Conservation (phyloP, 345 rosid species). For the Citrus australasica region DNA sequence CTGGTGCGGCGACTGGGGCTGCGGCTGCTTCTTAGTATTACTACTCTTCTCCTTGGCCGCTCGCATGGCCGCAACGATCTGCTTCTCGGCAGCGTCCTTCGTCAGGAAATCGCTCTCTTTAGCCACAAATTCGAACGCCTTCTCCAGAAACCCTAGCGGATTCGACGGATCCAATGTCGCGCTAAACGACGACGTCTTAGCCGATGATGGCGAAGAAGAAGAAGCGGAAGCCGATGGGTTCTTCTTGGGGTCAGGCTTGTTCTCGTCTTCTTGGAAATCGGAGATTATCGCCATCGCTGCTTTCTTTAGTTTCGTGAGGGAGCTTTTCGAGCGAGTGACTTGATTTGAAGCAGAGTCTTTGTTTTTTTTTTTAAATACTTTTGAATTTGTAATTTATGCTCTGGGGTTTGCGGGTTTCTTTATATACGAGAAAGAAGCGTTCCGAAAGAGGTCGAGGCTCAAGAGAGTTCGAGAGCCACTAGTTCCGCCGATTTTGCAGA, state of each 20-base stretch:
- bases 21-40: slow-evolving; percentile 26
- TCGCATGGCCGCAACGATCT: slow-evolving; percentile 52
- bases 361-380: no score
- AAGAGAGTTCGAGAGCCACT: slow-evolving; percentile 17
- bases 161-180: slow-evolving; percentile 58
- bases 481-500: slow-evolving; percentile 20
- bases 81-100: slow-evolving; percentile 57
- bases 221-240: not conserved
- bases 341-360: not conserved
- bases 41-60: slow-evolving; percentile 50
- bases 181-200: slow-evolving; percentile 33
- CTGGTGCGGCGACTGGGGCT: slow-evolving; percentile 13
- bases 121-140: slow-evolving; percentile 64
- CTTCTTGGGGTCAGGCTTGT: slow-evolving; percentile 3
- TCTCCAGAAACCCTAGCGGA: slow-evolving; percentile 67
- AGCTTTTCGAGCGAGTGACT: not conserved
- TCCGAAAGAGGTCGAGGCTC: not conserved
- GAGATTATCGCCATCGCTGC: slow-evolving; percentile 78
- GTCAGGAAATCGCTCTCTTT: slow-evolving; percentile 64
- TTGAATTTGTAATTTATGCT: no score
- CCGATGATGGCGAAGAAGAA: slow-evolving; percentile 15
- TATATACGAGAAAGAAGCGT: not conserved
- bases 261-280: slow-evolving; percentile 62
- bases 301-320: not conserved
- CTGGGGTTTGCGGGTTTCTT: not conserved